Conservation (phyloP, 164 flowering plant genomes). For the Sedum album region DNA sequence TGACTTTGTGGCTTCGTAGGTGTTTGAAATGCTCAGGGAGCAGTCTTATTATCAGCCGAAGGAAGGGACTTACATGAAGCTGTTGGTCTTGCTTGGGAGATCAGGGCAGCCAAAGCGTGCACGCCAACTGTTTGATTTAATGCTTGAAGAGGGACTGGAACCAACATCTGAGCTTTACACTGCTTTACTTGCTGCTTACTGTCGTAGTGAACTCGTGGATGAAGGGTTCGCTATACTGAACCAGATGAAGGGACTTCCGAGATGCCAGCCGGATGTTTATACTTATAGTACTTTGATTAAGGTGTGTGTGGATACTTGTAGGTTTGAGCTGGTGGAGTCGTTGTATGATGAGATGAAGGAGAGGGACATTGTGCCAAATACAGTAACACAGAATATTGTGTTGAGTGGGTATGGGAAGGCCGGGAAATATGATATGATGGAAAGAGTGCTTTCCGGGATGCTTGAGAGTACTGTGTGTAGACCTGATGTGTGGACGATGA, state of each 20-base stretch:
- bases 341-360: conserved; percentile 70
- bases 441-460: conserved; percentile 69
- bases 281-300: conserved; percentile 73
- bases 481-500: conserved; percentile 99
- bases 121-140: conserved; percentile 58
- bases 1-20: conserved; percentile 28
- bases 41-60: conserved; percentile 85
- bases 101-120: conserved; percentile 75
- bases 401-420: conserved; percentile 83
- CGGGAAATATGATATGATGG: conserved; percentile 77
- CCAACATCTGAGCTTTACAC: conserved; percentile 78
- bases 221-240: conserved; percentile 59
- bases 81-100: conserved; percentile 74
- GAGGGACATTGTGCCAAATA: conserved; percentile 65
- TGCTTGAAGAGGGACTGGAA: conserved; percentile 70
- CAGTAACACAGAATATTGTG: conserved; percentile 86
- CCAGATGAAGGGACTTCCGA: conserved; percentile 69
- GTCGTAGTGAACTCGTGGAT: conserved; percentile 61
- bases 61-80: conserved; percentile 88
- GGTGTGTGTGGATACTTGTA: conserved; percentile 63
- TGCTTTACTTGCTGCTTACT: conserved; percentile 74
- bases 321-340: conserved; percentile 65
- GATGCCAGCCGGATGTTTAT: conserved; percentile 84
- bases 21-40: conserved; percentile 73
- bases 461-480: conserved; percentile 52